These are phyloP conservation scores for Pistacia atlantica DNA, from an alignment of 345 rosid species.

Conservation along the genomic window DNA sequence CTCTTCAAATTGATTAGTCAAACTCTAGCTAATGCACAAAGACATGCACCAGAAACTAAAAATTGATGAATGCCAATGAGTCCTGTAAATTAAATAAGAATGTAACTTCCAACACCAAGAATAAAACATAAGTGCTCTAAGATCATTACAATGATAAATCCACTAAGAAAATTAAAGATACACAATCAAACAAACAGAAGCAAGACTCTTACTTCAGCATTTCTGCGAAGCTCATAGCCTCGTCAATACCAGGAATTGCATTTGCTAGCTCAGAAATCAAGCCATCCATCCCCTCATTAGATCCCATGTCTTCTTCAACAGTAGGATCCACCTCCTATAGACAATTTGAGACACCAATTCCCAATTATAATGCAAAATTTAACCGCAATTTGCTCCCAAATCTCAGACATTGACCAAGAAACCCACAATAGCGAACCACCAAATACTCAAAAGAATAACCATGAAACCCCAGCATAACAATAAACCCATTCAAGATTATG, in stretches of 20 bases:
- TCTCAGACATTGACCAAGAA: background rate
- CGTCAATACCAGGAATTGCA: slow-evolving; percentile 98
- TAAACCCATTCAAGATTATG: background rate
- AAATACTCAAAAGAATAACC: slow-evolving; percentile 5
- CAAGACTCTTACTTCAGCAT: slow-evolving; percentile 75
- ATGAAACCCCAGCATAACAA: background rate
- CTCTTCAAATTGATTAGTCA: too few relatives aligned
- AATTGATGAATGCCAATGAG: background rate
- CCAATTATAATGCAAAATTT: background rate
- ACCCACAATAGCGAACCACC: background rate
- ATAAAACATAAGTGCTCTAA: background rate
- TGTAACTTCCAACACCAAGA: background rate
- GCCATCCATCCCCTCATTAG: slow-evolving; percentile 83
- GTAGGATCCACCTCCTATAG: slow-evolving; percentile 96
- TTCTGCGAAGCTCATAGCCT: slow-evolving; percentile 99
- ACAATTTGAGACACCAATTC: background rate
- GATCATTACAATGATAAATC: slow-evolving; percentile 5
- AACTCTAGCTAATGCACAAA: background rate
- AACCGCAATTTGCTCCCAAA: background rate
- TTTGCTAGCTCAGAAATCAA: slow-evolving; percentile 89
- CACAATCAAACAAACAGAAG: slow-evolving; percentile 4
- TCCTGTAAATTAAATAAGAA: background rate
- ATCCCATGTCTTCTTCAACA: slow-evolving; percentile 79
- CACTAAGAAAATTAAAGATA: background rate
- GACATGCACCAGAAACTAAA: background rate